Percentiles rank a stretch among this genome's conserved stretches.
These are phyloP conservation scores for Zhuliangozyma parablackwelliae DNA, from an alignment of 1,139 yeast species.

Conservation along the genomic window DNA sequence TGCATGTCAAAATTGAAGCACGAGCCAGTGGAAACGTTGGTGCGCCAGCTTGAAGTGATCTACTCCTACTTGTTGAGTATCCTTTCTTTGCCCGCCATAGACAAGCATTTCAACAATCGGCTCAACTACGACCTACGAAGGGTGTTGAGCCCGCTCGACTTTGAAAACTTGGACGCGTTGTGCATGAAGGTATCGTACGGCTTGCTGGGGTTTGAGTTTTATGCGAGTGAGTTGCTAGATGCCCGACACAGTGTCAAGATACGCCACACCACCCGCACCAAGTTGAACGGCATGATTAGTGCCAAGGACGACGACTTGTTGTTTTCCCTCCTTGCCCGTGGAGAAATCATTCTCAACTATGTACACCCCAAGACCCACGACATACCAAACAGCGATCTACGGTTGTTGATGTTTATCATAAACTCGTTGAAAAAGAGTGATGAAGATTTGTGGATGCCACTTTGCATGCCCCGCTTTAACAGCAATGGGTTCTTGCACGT, in stretches of 20 bases:
- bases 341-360: conserved; percentile 22
- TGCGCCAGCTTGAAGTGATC: conserved; percentile 66
- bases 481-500: conserved; percentile 82
- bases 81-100: conserved; percentile 69
- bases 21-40: conserved; percentile 30
- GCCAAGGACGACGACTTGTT: conserved; percentile 21
- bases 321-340: conserved; percentile 26
- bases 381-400: conserved; percentile 29
- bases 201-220: conserved; percentile 19
- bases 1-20: conserved; percentile 56
- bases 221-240: conserved; percentile 23
- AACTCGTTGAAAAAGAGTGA: conserved; percentile 17
- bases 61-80: conserved; percentile 80
- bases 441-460: conserved; percentile 90
- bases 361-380: conserved; percentile 34
- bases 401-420: conserved; percentile 26
- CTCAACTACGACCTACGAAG: conserved; percentile 81
- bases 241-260: conserved; percentile 29
- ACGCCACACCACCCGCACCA: conserved; percentile 30
- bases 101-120: conserved; percentile 62
- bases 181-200: conserved; percentile 51
- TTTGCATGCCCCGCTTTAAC: conserved; percentile 89
- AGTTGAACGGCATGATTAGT: conserved; percentile 24
- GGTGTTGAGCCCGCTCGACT: conserved; percentile 65
- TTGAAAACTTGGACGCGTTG: conserved; percentile 59